phyloP scores from a whole-genome alignment of 306 rosid genomes.

The Acacia melanoxylon region DNA sequence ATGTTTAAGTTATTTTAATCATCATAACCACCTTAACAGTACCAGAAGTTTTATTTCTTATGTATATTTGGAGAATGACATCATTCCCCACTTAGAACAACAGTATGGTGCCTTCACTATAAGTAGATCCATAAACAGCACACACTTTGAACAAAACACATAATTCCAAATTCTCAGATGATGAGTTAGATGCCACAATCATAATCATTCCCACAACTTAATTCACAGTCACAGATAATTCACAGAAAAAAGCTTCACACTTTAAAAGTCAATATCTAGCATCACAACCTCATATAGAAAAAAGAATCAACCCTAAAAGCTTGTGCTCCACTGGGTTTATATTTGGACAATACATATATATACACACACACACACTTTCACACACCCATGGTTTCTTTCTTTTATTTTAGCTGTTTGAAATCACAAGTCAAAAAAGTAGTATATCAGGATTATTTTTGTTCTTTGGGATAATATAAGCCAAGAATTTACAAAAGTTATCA shows the following conservation, averaged over 20 bases:
- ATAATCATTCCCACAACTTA: conserved; percentile 15
- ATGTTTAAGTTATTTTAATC: not conserved
- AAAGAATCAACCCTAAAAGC: not conserved
- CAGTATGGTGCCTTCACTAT: not conserved
- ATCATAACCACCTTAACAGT: not conserved
- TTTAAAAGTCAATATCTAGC: not conserved
- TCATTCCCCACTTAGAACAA: conserved; percentile 11
- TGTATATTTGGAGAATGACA: conserved; percentile 29
- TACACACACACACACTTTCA: not conserved
- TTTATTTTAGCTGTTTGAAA: not conserved
- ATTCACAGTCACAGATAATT: not conserved
- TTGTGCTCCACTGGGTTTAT: not conserved
- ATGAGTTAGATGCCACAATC: conserved; percentile 14
- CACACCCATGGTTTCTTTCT: not conserved
- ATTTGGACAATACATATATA: not conserved
- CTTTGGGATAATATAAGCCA: conserved; percentile 1
- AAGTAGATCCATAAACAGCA: conserved; percentile 11
- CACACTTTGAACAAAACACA: not conserved
- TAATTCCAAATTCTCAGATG: conserved; percentile 24
- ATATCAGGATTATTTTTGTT: not conserved
- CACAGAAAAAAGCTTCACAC: not conserved
- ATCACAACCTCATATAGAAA: not conserved
- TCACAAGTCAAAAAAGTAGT: not conserved
- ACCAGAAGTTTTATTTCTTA: not conserved
- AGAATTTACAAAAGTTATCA: conserved; percentile 39